Percentiles rank a stretch among this genome's conserved stretches.
phyloP scores from a whole-genome alignment of 1,284 basidiomycete species.

The Cystobasidium pallidum region DNA sequence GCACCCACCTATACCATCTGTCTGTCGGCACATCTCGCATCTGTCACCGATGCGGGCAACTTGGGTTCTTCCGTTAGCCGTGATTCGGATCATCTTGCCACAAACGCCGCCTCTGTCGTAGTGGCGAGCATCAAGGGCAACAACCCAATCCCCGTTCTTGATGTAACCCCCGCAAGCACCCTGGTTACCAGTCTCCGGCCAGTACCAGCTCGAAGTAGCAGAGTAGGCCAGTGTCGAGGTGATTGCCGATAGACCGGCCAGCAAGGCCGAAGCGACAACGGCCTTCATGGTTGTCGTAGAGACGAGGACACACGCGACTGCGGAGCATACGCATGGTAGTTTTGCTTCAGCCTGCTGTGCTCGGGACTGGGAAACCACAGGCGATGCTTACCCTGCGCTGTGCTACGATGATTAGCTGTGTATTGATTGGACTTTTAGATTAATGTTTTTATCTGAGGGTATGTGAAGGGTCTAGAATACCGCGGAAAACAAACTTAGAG shows the following conservation, averaged over 20 bases:
- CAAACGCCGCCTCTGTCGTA: conserved; percentile 32
- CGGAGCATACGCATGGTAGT: neutral
- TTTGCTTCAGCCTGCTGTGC: neutral
- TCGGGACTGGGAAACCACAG: neutral
- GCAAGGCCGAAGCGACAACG: neutral
- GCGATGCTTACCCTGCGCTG: neutral
- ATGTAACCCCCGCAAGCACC: conserved; percentile 35
- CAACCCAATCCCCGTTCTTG: conserved; percentile 19
- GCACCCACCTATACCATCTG: conserved; percentile 24
- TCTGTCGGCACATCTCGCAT: conserved; percentile 20
- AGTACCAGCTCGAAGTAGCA: conserved; percentile 9
- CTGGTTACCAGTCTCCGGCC: neutral
- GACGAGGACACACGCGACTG: neutral
- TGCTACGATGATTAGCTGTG: neutral
- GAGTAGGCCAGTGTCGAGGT: neutral
- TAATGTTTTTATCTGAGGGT: too few relatives aligned
- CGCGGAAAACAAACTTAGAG: neutral
- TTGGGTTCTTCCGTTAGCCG: conserved; percentile 6
- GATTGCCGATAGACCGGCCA: neutral
- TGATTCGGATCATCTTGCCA: conserved; percentile 14
- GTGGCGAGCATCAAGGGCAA: conserved; percentile 28
- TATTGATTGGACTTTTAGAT: too few relatives aligned
- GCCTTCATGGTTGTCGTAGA: neutral
- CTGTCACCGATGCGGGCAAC: conserved; percentile 21
- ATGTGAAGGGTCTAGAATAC: neutral